Conservation (phyloP, 345 rosid genomes). For the Bruguiera sexangula region DNA sequence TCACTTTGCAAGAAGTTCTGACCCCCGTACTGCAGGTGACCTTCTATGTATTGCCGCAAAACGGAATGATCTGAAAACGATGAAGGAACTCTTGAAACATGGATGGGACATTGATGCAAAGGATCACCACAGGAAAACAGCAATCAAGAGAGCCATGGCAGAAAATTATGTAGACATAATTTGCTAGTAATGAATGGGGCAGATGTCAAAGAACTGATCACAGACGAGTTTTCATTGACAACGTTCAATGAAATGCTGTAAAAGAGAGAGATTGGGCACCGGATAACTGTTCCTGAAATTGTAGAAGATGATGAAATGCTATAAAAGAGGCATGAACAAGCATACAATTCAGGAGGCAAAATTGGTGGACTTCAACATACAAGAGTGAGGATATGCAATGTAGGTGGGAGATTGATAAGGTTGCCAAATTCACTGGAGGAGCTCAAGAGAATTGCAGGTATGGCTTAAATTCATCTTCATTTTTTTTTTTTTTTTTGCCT, state of each 20-base stretch:
- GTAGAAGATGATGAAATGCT: conserved; percentile 20
- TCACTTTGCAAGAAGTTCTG: conserved; percentile 55
- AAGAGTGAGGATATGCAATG: conserved; percentile 62
- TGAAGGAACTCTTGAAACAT: conserved; percentile 55
- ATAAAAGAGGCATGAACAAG: conserved; percentile 24
- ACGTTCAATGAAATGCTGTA: conserved; percentile 38
- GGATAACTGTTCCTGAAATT: conserved; percentile 26
- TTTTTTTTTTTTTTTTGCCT: no score
- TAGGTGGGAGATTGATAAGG: conserved; percentile 59
- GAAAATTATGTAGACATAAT: conserved; percentile 56
- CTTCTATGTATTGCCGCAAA: conserved; percentile 73
- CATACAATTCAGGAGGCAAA: conserved; percentile 1
- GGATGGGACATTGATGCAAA: conserved; percentile 54
- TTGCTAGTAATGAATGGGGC: conserved; percentile 67
- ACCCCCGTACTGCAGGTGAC: conserved; percentile 58
- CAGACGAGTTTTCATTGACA: conserved; percentile 20
- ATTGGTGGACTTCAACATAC: background rate
- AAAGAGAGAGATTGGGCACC: conserved; percentile 45
- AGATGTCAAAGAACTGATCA: conserved; percentile 30
- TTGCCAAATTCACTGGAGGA: conserved; percentile 64
- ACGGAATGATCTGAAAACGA: conserved; percentile 46
- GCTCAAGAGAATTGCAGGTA: conserved; percentile 80
- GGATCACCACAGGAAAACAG: conserved; percentile 55
- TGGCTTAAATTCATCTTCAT: no score
- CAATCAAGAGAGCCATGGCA: conserved; percentile 56